Base-by-base conservation (phyloP, 2,329 filamentous ascomycete species). In the Hypoxylon sp. region DNA sequence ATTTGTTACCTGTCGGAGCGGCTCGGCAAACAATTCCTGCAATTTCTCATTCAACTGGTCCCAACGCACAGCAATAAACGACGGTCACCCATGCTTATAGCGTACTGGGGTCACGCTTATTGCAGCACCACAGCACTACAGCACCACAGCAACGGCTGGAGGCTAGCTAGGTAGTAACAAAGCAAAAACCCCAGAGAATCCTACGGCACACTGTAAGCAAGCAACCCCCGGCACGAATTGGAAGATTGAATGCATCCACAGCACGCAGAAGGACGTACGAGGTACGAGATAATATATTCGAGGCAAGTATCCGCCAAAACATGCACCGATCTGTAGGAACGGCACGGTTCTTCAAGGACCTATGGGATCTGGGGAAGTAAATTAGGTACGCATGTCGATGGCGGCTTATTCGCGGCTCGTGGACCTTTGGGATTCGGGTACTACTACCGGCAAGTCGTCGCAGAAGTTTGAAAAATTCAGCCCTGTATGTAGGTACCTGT, bases 51-150 rank as follows among this genome's bases (percentile, higher is more conserved):
- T 59, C 36, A 41, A 53, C 38, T 50, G 45, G 56, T 67, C 57
- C 67, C 64, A 69, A 69, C 57, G 32, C 32, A 25, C 46, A 59
- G 48, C n/a, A 45, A 51, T 23, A 53, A 34, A 55, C 36, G 56
- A 63, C 23, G 48, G 41, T 38, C 13, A 70, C 62, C 68, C 68
- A 71, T 69, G 68, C 45, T 48, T 11, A 64, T 65, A 67, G 46
- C 51, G 52, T 64, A 41, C 66, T 60, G 49, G 68, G 68, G 65
- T 64, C n/a, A 41, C 67, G 65, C 68, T 71, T 64, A 69, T 66
- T 50, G 56, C 50, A 43, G 55, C 60, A 68, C 63, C 63, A 56
- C 43, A 56, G 68, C 68, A 70, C 23, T 23, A 23, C 50, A 43
- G 55, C 60, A 68, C 63, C 63, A 56, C 43, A 56, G 68, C 68